A percentile compares a stretch with the other conserved stretches of the same genome.
Evolutionary conservation across 2,329 filamentous ascomycete species (phyloP).

Genomic region (Botrytis fragariae): DNA sequence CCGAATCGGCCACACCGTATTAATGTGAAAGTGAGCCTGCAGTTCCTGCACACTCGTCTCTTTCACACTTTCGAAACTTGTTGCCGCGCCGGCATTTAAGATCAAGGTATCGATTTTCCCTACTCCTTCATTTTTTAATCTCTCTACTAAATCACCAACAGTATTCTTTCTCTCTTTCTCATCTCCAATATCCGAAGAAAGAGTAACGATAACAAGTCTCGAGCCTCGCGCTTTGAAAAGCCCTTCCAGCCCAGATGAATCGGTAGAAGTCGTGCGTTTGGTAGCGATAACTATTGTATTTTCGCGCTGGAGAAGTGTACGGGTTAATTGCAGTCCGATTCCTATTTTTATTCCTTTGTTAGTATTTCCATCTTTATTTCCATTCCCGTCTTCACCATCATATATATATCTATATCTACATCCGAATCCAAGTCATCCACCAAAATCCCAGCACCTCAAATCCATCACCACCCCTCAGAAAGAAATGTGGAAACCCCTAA

Average conservation of each 20-base stretch:
- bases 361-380: background rate
- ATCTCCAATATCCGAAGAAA: background rate
- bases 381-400: background rate
- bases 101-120: slow-evolving; percentile 49
- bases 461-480: no score
- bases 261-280: slow-evolving; percentile 36
- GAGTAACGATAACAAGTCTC: background rate
- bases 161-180: accelerated
- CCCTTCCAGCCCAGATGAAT: slow-evolving; percentile 11
- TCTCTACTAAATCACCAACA: background rate
- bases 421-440: background rate
- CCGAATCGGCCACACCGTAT: slow-evolving; percentile 44
- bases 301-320: slow-evolving; percentile 40
- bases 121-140: slow-evolving; percentile 36
- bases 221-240: background rate
- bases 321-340: slow-evolving; percentile 39
- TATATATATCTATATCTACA: no score
- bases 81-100: slow-evolving; percentile 46
- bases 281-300: slow-evolving; percentile 43
- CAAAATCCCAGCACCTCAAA: background rate
- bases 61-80: no score
- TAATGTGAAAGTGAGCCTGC: slow-evolving; percentile 42
- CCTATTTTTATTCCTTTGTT: slow-evolving; percentile 21
- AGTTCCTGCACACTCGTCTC: background rate
- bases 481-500: background rate